Evolutionary conservation across 495 filamentous ascomycete genomes (phyloP).

Genomic region (Cercophora scortea): DNA sequence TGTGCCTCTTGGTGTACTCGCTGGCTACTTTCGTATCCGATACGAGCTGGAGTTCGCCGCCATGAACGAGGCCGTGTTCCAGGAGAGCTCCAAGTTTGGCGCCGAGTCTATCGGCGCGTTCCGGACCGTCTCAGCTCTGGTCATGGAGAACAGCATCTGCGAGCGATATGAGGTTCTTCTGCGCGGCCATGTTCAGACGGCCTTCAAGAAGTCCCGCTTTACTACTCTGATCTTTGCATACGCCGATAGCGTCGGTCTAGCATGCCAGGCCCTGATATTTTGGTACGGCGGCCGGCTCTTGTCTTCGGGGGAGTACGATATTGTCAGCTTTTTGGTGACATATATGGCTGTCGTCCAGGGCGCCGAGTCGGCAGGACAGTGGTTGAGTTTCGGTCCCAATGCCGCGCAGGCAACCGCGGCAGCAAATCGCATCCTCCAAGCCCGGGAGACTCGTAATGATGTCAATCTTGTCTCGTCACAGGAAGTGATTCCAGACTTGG

Average conservation of each 20-base stretch:
- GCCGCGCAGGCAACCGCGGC: constrained; percentile 39
- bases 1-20: constrained; percentile 38
- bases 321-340: constrained; percentile 34
- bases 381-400: constrained; percentile 42
- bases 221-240: constrained; percentile 39
- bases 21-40: constrained; percentile 43
- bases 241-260: constrained; percentile 34
- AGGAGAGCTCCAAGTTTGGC: constrained; percentile 52
- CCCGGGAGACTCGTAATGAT: constrained; percentile 22
- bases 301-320: constrained; percentile 26
- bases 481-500: constrained; percentile 26
- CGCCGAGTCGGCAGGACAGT: constrained; percentile 36
- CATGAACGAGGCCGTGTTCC: constrained; percentile 48
- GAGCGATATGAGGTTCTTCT: constrained; percentile 35
- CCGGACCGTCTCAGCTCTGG: constrained; percentile 49
- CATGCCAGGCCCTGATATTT: constrained; percentile 41
- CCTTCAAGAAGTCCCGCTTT: constrained; percentile 35
- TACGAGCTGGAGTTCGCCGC: constrained; percentile 51
- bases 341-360: constrained; percentile 44
- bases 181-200: constrained; percentile 26
- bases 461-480: constrained; percentile 9
- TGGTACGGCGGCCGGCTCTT: constrained; percentile 41
- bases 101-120: constrained; percentile 53
- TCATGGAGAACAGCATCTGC: constrained; percentile 47
- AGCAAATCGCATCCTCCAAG: constrained; percentile 37